Base-by-base conservation (phyloP, 345 rosid species). In the Litchi chinensis region DNA sequence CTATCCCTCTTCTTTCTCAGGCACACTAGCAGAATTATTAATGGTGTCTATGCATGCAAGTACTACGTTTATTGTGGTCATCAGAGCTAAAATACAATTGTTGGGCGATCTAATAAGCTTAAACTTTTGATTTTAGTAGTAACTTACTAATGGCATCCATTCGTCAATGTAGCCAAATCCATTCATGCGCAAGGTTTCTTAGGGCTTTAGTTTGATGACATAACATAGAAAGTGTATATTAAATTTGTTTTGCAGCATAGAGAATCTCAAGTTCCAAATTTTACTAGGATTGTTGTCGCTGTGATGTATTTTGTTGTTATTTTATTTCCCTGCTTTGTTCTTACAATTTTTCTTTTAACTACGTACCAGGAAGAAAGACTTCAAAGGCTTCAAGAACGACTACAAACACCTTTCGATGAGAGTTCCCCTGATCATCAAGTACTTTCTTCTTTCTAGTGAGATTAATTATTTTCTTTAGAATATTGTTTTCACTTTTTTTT, bases 351-450 rank as follows among this genome's bases (percentile, higher is more conserved):
- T 81, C 18, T 60, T 60, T 71, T 52, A 52, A 68, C 48, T 75
- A 68, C 59, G 83, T 77, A 75, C 39, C 82, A 94, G 98, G 98
- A 90, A 80, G 89, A 87, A 79, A 85, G 94, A 88, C 94, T 96
- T 71, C 85, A 81, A 74, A 91, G 82, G 86, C 93, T 96, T 82
- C 94, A 91, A 86, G 92, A 93, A 66, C 92, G 99, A 76, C 19
- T 93, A 56, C 83, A 81, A 43, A 78, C 85, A 73, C 98, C 95
- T 73, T 96, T 90, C 46, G 99, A 96, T 0, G 99, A 93, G 88
- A 86, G 89, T 77, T 86, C 91, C 72, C 93, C 87, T 71, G 97
- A 93, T 75, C 99, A 96, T 85, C 95, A 93, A 86, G 99, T 94
- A 89, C 57, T 43, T 77, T 75, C 73, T 76, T 69, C 21, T 63